These are phyloP conservation scores for Nasturtium officinale DNA, from an alignment of 345 rosid species.

Conservation along the genomic window DNA sequence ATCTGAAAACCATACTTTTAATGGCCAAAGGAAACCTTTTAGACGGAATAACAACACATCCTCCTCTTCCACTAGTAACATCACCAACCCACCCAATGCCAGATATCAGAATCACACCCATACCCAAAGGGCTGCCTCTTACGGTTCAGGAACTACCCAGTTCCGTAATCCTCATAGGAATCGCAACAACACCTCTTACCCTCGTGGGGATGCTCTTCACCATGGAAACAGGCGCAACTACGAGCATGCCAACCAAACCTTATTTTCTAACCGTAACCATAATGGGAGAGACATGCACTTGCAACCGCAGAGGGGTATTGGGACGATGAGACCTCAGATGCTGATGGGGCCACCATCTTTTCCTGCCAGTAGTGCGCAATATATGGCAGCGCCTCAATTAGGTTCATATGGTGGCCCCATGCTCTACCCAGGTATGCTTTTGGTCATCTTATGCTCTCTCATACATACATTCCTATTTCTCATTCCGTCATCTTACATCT, in stretches of 20 bases:
- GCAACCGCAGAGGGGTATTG: constrained; percentile 28
- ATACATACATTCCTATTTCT: not conserved
- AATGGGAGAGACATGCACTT: constrained; percentile 33
- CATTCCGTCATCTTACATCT: not conserved
- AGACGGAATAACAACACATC: constrained; percentile 28
- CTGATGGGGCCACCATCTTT: constrained; percentile 41
- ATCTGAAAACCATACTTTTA: constrained; percentile 12
- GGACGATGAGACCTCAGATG: constrained; percentile 38
- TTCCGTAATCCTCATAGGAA: constrained; percentile 58
- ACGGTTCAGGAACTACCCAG: constrained; percentile 53
- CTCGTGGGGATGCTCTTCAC: constrained; percentile 38
- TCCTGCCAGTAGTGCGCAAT: constrained; percentile 29
- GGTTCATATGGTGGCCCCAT: constrained; percentile 43
- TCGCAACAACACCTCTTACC: constrained; percentile 48
- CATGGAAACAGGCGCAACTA: constrained; percentile 32
- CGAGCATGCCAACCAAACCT: constrained; percentile 23
- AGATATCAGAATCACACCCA: constrained; percentile 52
- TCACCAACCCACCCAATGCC: constrained; percentile 15
- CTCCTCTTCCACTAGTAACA: constrained; percentile 16
- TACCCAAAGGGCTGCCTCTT: constrained; percentile 51
- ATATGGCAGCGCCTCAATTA: constrained; percentile 32
- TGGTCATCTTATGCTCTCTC: constrained; percentile 11
- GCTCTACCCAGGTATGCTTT: constrained; percentile 26
- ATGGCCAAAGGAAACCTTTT: constrained; percentile 31
- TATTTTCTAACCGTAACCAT: constrained; percentile 19